phyloP scores from a whole-genome alignment of 2,329 filamentous ascomycete species.

The Huntiella savannae region DNA sequence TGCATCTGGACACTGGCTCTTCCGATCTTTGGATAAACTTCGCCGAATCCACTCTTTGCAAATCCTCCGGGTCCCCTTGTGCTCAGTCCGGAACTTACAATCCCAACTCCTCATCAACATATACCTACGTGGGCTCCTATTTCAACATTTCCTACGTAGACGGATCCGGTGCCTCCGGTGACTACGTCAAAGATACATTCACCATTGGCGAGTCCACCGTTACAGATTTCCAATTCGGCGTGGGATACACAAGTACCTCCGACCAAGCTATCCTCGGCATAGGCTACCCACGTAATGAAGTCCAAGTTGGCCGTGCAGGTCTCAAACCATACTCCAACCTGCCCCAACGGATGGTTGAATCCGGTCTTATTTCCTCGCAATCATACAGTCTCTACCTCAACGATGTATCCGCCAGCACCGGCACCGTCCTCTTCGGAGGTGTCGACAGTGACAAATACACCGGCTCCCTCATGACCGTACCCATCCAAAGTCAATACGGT shows the following conservation, averaged over 20 bases:
- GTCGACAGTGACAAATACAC: constrained; percentile 47
- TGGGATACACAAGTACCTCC: constrained; percentile 45
- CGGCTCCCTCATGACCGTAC: constrained; percentile 45
- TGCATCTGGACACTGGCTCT: constrained; percentile 50
- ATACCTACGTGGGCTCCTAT: constrained; percentile 48
- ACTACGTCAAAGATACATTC: constrained; percentile 63
- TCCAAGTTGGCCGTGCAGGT: constrained; percentile 40
- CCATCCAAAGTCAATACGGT: constrained; percentile 34
- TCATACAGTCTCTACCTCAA: constrained; percentile 63
- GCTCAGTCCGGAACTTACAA: constrained; percentile 44
- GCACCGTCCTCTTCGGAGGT: constrained; percentile 56
- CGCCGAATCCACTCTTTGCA: constrained; percentile 40
- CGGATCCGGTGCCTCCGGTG: constrained; percentile 54
- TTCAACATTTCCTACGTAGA: constrained; percentile 87
- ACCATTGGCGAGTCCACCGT: constrained; percentile 35
- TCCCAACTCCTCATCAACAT: constrained; percentile 56
- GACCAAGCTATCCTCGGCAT: constrained; percentile 66
- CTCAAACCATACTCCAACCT: constrained; percentile 45
- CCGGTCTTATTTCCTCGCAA: constrained; percentile 42
- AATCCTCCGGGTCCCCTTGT: constrained; percentile 30
- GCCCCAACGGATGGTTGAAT: constrained; percentile 41
- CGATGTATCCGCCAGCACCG: constrained; percentile 44
- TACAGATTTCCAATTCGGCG: constrained; percentile 46
- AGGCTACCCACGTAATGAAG: constrained; percentile 65
- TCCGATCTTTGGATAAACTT: constrained; percentile 57